A percentile compares a stretch with the other conserved stretches of the same genome.
Conservation (phyloP, 1,284 basidiomycete genomes). For the Ustilago hordei region DNA sequence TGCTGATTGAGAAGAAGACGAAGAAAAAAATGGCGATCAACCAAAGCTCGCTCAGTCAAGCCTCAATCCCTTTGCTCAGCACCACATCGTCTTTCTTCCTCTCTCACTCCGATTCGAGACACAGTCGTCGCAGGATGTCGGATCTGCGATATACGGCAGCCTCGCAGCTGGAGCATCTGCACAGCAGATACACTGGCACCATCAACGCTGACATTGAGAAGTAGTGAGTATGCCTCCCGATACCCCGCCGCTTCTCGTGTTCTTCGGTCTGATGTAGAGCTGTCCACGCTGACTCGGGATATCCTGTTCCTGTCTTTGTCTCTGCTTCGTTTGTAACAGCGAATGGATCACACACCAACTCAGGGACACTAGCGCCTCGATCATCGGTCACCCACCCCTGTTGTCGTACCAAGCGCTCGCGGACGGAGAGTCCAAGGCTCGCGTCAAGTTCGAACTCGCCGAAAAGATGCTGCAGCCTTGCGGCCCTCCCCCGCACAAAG, state of each 20-base stretch:
- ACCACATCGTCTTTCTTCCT: conserved; percentile 4
- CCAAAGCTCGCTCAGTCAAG: not conserved
- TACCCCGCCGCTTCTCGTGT: conserved; percentile 16
- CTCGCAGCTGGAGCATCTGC: conserved; percentile 73
- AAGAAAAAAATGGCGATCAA: conserved; percentile 5
- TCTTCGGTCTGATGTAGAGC: conserved; percentile 8
- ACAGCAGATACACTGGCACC: conserved; percentile 94
- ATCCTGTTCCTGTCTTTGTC: conserved; percentile 16
- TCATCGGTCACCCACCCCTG: conserved; percentile 89
- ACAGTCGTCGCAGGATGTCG: conserved; percentile 30
- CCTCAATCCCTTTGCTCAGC: not conserved
- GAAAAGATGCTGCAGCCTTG: conserved; percentile 97
- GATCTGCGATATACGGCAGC: conserved; percentile 50
- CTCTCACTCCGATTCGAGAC: not conserved
- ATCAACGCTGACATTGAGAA: conserved; percentile 68
- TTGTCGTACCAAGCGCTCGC: conserved; percentile 89
- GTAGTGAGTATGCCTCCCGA: conserved; percentile 55
- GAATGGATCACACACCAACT: conserved; percentile 99
- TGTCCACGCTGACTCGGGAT: conserved; percentile 4
- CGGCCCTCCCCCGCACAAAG: conserved; percentile 91
- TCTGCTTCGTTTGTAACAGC: conserved; percentile 71
- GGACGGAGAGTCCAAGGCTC: conserved; percentile 88
- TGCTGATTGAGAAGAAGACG: not conserved
- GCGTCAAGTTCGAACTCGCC: conserved; percentile 83
- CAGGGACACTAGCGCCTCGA: conserved; percentile 90